Base-by-base conservation (phyloP, 768 basidiomycete species). In the Xerocomus spinulosus region DNA sequence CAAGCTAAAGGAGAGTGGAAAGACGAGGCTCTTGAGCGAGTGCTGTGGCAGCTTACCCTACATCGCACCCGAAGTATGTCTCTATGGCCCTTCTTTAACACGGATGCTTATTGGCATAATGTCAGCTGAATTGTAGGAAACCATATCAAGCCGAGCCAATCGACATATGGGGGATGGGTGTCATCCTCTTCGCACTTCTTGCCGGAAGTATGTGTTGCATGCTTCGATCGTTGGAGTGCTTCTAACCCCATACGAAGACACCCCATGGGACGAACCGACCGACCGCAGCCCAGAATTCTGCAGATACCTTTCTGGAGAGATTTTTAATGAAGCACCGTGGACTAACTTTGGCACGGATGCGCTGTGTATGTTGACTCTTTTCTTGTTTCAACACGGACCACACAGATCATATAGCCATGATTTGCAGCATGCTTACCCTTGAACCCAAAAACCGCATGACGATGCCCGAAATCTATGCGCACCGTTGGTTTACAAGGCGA, bases 241-340 rank as follows among this genome's bases (percentile, higher is more conserved):
- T 36, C 34, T 51, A 3, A 55, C 36, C 17, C 13, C 9, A 33
- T 51, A 5, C 21, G 29, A 45, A 97, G 94, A 96, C 60, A 97
- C 96, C 0, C 96, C 96, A 2, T 98, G 96, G 96, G 96, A 97
- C 59, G 87, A 94, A 61, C 92, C 96, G 3, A 91, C 92, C 0
- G 57, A 64, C 1, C 71, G 73, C n/a, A 88, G 87, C 50, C 79
- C 81, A 2, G 96, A 98, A 65, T 99, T 80, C 58, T 62, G 68
- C n/a, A 78, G 79, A 9, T 99, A 88, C 63, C 59, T 86, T 2
- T 75, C 76, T 0, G 91, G 92, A 5, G 71, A 83, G 41, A 79
- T 94, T 46, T 83, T 90, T 55, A 63, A 76, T 5, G 80, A 89
- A 48, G 71, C 70, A 2, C 95, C 95, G 0, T 99, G 95, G 95